These are phyloP conservation scores for Raffaelea deltoideospora DNA, from an alignment of 2,329 filamentous ascomycete species.

Conservation along the genomic window DNA sequence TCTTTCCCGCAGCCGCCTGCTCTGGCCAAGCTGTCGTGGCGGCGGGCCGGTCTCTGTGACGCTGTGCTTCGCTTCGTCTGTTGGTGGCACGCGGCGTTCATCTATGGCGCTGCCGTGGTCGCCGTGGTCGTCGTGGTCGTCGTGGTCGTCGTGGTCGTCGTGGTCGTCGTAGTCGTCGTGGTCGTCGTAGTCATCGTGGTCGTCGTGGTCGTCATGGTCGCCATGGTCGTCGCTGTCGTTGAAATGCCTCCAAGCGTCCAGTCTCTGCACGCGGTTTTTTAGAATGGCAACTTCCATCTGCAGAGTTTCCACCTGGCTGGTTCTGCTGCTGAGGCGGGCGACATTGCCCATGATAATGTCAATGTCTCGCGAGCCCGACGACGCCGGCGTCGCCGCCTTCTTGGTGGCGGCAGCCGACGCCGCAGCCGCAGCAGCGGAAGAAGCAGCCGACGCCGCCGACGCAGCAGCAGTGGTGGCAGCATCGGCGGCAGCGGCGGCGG, in stretches of 20 bases:
- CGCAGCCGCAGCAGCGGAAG: background rate
- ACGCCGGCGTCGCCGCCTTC: background rate
- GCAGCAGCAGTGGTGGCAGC: background rate
- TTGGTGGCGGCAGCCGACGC: background rate
- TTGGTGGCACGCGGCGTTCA: background rate
- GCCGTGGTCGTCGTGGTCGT: background rate
- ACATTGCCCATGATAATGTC: slow-evolving; percentile 24
- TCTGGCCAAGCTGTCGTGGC: no score
- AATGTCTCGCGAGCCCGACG: slow-evolving; percentile 18
- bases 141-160: background rate
- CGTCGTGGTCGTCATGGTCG: background rate
- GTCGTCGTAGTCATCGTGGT: background rate
- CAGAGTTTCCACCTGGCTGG: slow-evolving; percentile 22
- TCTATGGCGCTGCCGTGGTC: background rate
- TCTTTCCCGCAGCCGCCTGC: no score
- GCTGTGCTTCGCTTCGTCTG: background rate
- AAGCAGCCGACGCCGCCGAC: no score
- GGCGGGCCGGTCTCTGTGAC: no score
- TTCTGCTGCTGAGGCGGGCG: slow-evolving; percentile 21
- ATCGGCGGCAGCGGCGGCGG: background rate
- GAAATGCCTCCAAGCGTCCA: slow-evolving; percentile 11
- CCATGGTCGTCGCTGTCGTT: background rate
- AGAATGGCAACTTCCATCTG: slow-evolving; percentile 27
- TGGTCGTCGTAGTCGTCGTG: background rate
- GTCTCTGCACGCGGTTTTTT: slow-evolving; percentile 19